These are phyloP conservation scores for Penicillium desertorum DNA, from an alignment of 495 filamentous ascomycete species.

Conservation along the genomic window DNA sequence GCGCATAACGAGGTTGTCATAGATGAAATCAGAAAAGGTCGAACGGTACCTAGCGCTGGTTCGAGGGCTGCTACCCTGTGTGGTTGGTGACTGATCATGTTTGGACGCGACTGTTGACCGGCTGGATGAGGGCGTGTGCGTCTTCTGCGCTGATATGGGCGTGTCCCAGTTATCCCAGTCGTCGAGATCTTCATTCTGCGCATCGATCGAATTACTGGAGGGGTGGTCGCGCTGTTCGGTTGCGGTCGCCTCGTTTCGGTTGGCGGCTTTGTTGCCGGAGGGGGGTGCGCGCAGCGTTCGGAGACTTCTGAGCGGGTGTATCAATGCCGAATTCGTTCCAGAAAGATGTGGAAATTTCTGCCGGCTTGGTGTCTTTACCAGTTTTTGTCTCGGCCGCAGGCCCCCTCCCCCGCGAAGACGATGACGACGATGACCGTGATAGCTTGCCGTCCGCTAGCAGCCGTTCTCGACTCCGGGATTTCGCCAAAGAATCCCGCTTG, in stretches of 20 bases:
- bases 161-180: constrained; percentile 74
- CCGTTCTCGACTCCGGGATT: constrained; percentile 43
- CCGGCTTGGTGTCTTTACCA: constrained; percentile 51
- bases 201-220: constrained; percentile 24
- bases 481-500: constrained; percentile 38
- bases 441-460: constrained; percentile 36
- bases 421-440: constrained; percentile 40
- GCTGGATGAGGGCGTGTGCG: constrained; percentile 49
- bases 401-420: constrained; percentile 35
- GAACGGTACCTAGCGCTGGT: constrained; percentile 54
- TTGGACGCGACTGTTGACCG: constrained; percentile 47
- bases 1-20: constrained; percentile 35
- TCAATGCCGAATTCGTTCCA: constrained; percentile 57
- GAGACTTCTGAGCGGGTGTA: constrained; percentile 49
- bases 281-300: constrained; percentile 36
- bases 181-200: constrained; percentile 56
- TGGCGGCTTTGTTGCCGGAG: constrained; percentile 19
- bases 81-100: constrained; percentile 47
- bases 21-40: constrained; percentile 37
- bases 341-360: constrained; percentile 48
- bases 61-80: constrained; percentile 49
- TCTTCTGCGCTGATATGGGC: constrained; percentile 43
- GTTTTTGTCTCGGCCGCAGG: constrained; percentile 38
- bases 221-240: constrained; percentile 36
- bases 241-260: constrained; percentile 26